phyloP scores from a whole-genome alignment of 2,329 filamentous ascomycete genomes.

The Pseudofabraea citricarpa region DNA sequence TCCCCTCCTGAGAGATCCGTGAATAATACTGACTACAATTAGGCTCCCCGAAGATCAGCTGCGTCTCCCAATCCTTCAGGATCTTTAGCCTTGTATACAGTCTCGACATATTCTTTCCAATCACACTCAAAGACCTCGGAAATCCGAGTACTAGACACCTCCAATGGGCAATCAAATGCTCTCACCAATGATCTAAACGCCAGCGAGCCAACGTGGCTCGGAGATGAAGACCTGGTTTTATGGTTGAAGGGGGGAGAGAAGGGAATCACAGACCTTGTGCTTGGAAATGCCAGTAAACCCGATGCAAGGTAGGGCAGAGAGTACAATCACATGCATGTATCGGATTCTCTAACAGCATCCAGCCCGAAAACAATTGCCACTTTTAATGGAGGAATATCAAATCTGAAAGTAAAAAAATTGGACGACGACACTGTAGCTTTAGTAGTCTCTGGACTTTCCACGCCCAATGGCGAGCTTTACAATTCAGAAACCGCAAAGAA shows the following conservation, averaged over 20 bases:
- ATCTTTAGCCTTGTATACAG: constrained; percentile 60
- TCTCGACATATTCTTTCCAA: constrained; percentile 76
- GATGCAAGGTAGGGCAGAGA: constrained; percentile 15
- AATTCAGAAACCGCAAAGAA: constrained; percentile 58
- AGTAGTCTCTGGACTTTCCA: constrained; percentile 59
- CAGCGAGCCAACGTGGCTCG: constrained; percentile 72
- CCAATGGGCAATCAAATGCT: constrained; percentile 57
- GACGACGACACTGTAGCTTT: constrained; percentile 46
- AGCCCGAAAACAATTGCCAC: constrained; percentile 40
- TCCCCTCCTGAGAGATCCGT: neutral
- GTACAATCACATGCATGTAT: neutral
- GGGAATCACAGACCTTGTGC: constrained; percentile 23
- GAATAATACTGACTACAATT: neutral
- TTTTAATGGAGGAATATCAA: constrained; percentile 51
- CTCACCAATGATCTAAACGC: constrained; percentile 61
- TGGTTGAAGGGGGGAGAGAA: constrained; percentile 50
- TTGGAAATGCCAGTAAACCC: constrained; percentile 21
- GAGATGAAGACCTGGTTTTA: constrained; percentile 21
- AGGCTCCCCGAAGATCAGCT: constrained; percentile 64
- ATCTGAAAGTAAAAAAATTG: constrained; percentile 52
- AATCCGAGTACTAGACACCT: constrained; percentile 66
- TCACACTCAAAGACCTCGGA: constrained; percentile 64
- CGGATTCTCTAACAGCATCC: constrained; percentile 7
- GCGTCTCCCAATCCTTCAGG: constrained; percentile 66
- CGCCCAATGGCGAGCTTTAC: constrained; percentile 63